phyloP scores from a whole-genome alignment of 805 yeast genomes.

The Candida vaughaniae region DNA sequence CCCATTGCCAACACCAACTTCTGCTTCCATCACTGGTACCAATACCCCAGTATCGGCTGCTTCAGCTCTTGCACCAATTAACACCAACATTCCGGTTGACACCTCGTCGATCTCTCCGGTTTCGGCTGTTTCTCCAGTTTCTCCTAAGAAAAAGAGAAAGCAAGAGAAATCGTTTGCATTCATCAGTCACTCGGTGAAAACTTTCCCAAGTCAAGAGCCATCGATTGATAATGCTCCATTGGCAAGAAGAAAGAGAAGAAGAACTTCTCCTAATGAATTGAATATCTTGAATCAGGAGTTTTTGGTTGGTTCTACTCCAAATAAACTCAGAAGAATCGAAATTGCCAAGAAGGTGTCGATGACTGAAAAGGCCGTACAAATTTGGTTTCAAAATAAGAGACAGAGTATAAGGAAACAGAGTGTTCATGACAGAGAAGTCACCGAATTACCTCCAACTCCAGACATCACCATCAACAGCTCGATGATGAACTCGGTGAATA shows the following conservation, averaged over 20 bases:
- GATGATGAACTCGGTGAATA: constrained; percentile 3
- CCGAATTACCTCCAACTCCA: constrained; percentile 45
- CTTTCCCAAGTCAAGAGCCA: constrained; percentile 82
- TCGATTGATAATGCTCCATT: constrained; percentile 85
- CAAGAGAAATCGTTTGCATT: constrained; percentile 63
- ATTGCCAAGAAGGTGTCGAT: constrained; percentile 81
- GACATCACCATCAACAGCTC: constrained; percentile 10
- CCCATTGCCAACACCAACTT: constrained; percentile 7
- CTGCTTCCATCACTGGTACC: constrained; percentile 3
- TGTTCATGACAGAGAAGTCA: constrained; percentile 36
- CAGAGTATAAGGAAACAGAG: constrained; percentile 67
- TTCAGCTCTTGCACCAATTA: neutral
- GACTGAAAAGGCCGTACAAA: constrained; percentile 98
- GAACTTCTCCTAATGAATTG: constrained; percentile 88
- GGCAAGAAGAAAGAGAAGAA: constrained; percentile 91
- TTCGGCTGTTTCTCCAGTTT: constrained; percentile 2
- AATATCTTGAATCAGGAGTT: constrained; percentile 81
- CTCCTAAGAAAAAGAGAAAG: constrained; percentile 13
- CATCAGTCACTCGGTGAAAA: constrained; percentile 88
- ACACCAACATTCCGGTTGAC: neutral
- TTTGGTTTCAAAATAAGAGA: constrained; percentile 97
- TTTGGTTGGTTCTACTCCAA: constrained; percentile 74
- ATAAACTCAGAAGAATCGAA: constrained; percentile 67
- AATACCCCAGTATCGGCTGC: constrained; percentile 7
- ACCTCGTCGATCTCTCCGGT: constrained; percentile 4